Evolutionary conservation across 2,329 filamentous ascomycete species (phyloP).

Genomic region (Drechslerella stenobrocha): DNA sequence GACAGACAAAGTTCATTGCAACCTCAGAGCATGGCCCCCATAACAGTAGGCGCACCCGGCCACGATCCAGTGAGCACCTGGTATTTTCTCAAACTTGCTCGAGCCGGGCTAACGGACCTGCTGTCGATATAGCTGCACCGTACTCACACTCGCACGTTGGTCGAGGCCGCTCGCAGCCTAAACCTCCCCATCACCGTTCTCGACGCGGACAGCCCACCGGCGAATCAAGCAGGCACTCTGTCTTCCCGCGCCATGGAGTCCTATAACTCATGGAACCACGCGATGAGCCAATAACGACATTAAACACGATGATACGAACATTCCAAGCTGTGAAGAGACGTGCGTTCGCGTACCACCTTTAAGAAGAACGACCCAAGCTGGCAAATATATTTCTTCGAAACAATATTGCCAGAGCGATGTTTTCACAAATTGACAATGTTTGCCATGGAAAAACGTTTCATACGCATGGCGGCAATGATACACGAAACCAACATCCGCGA

Average conservation of each 20-base stretch:
- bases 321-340: too few species aligned
- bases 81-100: neutral
- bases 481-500: slow-evolving; percentile 97
- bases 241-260: slow-evolving; percentile 77
- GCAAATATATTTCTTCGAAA: too few species aligned
- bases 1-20: slow-evolving; percentile 41
- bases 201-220: slow-evolving; percentile 74
- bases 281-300: slow-evolving; percentile 88
- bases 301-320: slow-evolving; percentile 88
- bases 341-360: too few species aligned
- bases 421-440: slow-evolving; percentile 90
- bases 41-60: slow-evolving; percentile 60
- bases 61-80: slow-evolving; percentile 63
- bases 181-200: slow-evolving; percentile 78
- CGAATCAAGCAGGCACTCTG: slow-evolving; percentile 81
- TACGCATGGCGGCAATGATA: slow-evolving; percentile 93
- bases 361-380: too few species aligned
- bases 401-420: too few species aligned
- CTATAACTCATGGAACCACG: slow-evolving; percentile 75
- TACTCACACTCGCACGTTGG: too few species aligned
- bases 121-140: slow-evolving; percentile 67
- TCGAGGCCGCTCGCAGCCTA: slow-evolving; percentile 78
- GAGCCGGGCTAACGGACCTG: slow-evolving; percentile 19
- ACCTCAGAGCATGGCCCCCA: slow-evolving; percentile 50
- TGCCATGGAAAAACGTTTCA: slow-evolving; percentile 63